These are phyloP conservation scores for Pistacia integerrima DNA, from an alignment of 345 rosid genomes.

Conservation along the genomic window DNA sequence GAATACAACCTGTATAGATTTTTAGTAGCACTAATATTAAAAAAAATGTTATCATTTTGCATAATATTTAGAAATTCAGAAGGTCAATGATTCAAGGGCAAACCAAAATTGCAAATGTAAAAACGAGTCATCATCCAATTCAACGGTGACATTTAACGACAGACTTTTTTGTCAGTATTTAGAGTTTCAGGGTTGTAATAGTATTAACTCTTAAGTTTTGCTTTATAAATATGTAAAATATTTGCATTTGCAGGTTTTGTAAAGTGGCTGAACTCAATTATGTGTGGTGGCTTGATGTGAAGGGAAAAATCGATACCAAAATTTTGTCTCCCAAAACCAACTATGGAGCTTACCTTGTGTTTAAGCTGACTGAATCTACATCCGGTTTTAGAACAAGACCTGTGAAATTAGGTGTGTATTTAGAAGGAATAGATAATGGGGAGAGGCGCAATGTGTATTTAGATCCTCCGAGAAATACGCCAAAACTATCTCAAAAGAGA, in stretches of 20 bases:
- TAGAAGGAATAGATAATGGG: not conserved
- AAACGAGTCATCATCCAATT: too few relatives aligned
- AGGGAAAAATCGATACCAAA: conserved; percentile 20
- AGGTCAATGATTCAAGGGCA: too few relatives aligned
- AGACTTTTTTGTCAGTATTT: too few relatives aligned
- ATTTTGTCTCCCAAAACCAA: conserved; percentile 26
- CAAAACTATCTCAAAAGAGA: not conserved
- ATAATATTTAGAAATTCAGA: too few relatives aligned
- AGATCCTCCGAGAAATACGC: not conserved
- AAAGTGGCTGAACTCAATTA: conserved; percentile 27
- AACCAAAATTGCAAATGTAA: too few relatives aligned
- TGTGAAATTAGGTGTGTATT: conserved; percentile 9
- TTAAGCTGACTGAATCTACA: not conserved
- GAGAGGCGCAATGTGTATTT: not conserved
- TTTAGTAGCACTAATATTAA: too few relatives aligned
- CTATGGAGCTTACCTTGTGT: conserved; percentile 33
- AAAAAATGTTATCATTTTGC: too few relatives aligned
- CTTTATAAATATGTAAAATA: too few relatives aligned
- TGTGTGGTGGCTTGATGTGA: conserved; percentile 23
- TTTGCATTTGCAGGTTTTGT: conserved; percentile 19
- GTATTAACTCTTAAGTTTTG: too few relatives aligned
- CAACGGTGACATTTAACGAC: too few relatives aligned
- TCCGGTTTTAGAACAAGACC: conserved; percentile 5
- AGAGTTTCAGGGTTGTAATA: too few relatives aligned
- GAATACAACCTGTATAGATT: too few relatives aligned